A percentile compares a stretch with the other conserved stretches of the same genome.
phyloP scores from a whole-genome alignment of 2,329 filamentous ascomycete genomes.

The Verticillium nubilum region DNA sequence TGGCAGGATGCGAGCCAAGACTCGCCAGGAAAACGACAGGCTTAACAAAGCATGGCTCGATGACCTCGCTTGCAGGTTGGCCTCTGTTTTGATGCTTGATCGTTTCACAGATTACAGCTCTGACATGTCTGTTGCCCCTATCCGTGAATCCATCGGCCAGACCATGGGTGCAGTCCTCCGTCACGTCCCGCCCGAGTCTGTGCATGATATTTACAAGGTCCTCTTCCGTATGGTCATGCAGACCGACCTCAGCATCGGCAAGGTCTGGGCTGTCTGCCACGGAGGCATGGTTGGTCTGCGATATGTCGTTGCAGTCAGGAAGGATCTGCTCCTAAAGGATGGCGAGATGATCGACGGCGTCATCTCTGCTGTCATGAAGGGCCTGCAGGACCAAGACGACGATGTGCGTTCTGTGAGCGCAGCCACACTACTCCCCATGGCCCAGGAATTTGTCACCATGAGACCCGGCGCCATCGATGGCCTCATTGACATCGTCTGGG shows the following conservation, averaged over 20 bases:
- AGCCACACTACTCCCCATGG: constrained; percentile 94
- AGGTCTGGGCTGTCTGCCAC: constrained; percentile 92
- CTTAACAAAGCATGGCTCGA: constrained; percentile 86
- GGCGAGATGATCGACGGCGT: constrained; percentile 87
- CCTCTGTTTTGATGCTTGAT: constrained; percentile 95
- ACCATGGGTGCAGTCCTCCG: constrained; percentile 84
- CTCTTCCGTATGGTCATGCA: constrained; percentile 91
- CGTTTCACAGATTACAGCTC: constrained; percentile 97
- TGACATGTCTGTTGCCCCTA: constrained; percentile 93
- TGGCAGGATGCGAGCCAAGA: constrained; percentile 68
- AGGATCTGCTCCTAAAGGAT: constrained; percentile 82
- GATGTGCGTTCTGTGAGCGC: constrained; percentile 96
- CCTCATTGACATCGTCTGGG: constrained; percentile 94
- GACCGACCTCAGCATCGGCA: constrained; percentile 67
- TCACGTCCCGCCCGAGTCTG: constrained; percentile 72
- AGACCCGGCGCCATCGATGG: constrained; percentile 71
- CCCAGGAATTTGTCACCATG: constrained; percentile 86
- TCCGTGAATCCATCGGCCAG: constrained; percentile 91
- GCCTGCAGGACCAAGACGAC: constrained; percentile 83
- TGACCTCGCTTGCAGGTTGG: constrained; percentile 89
- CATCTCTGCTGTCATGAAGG: constrained; percentile 89
- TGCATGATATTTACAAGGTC: constrained; percentile 78
- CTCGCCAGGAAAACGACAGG: constrained; percentile 66
- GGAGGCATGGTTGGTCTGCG: constrained; percentile 96
- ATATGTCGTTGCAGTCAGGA: constrained; percentile 92